Base-by-base conservation (phyloP, 768 basidiomycete genomes). In the Agaricus sinodeliciosus region DNA sequence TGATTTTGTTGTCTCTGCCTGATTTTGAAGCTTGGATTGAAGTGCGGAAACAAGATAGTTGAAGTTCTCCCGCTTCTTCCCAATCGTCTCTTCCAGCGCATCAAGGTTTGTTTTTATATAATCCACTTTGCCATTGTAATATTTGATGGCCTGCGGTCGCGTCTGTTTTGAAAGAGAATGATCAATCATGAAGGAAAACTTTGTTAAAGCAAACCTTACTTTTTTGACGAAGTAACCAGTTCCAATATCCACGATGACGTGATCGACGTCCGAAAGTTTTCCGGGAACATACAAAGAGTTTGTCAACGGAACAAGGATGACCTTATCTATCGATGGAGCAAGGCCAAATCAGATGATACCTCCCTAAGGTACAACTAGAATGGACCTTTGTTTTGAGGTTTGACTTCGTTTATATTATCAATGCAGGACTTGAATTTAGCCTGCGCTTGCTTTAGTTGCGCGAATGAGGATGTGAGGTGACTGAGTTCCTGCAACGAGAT, bases 171-270 rank as follows among this genome's bases (percentile, higher is more conserved):
- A 41, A n/a, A 45, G 31, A 9, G 4, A n/a, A 31, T 18, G 48
- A 26, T 48, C 12, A 51, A 22, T 36, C 26, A 31, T 42, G 15
- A 31, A 26, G 6, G 44, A 9, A 18, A 19, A 11, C 7, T n/a
- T 39, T 13, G 35, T 58, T 25, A 49, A 22, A 22, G 49, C 18
- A 16, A 19, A n/a, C 16, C 16, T 50, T 43, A 91, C 96, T 79
- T 98, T 99, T 69, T 90, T 84, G 15, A 98, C 89, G 59, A 86
- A 97, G 68, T 97, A 99, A 0, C 96, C 95, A 0, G 95, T 98
- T 1, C 96, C 96, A 25, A 98, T 78, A 65, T 99, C 96, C 36
- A 98, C 82, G 57, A 98, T 85, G 43, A 99, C 94, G 59, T 91
- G 80, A 42, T 93, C 87, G 0, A 80, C 67, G 63, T 96, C 88